Percentiles rank a stretch among this genome's conserved stretches.
Conservation (phyloP, 1,139 yeast species). For the Lodderomyces theae region DNA sequence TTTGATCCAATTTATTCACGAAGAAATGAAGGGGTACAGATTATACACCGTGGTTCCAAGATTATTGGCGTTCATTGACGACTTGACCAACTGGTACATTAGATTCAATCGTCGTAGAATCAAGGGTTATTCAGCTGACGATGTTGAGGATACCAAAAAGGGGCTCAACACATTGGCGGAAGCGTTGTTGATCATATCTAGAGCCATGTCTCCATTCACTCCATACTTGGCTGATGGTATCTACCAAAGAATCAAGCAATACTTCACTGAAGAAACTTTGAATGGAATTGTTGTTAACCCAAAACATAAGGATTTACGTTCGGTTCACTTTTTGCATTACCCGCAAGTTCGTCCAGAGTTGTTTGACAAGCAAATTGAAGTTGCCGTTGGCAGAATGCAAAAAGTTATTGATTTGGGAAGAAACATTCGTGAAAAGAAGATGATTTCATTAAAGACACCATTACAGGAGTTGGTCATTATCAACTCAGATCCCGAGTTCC, state of each 20-base stretch:
- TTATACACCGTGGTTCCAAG: conserved; percentile 95
- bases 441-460: conserved; percentile 92
- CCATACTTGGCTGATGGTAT: conserved; percentile 93
- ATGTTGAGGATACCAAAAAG: conserved; percentile 74
- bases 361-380: conserved; percentile 73
- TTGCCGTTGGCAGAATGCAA: conserved; percentile 94
- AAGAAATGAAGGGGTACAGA: conserved; percentile 86
- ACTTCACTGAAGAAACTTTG: conserved; percentile 56
- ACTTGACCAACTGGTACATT: conserved; percentile 98
- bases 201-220: conserved; percentile 99
- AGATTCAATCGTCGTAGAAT: conserved; percentile 97
- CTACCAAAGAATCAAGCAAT: conserved; percentile 69
- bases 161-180: conserved; percentile 91
- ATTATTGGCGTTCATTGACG: conserved; percentile 82
- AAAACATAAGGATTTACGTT: conserved; percentile 56
- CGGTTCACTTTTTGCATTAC: conserved; percentile 89
- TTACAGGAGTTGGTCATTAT: conserved; percentile 83
- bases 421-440: conserved; percentile 93
- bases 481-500: conserved; percentile 72
- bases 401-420: conserved; percentile 95
- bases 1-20: conserved; percentile 77
- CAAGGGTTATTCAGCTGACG: conserved; percentile 78
- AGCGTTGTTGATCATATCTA: conserved; percentile 80
- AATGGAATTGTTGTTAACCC: conserved; percentile 41
- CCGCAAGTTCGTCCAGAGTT: conserved; percentile 84